Evolutionary conservation across 1,284 basidiomycete species (phyloP), one percentile per base, ranked within the genome.

Genomic region (Apiotrichum siamense): DNA sequence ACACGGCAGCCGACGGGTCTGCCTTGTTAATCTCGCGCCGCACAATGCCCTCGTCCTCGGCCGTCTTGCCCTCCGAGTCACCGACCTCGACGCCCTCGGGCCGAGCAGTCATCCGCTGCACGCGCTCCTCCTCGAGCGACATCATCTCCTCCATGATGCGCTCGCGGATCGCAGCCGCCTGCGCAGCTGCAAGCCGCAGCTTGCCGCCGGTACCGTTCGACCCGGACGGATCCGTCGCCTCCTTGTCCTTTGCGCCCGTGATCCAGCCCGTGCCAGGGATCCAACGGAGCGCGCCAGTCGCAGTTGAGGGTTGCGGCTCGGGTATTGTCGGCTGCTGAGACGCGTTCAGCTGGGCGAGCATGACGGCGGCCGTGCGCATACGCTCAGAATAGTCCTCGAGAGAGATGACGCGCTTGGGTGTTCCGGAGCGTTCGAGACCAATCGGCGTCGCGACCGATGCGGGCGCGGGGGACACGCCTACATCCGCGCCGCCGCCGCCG

Each of bases 111-210:
- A 97, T 99, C 15, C 93, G 81, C 51, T 86, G 82, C 84, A 98
- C 94, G 23, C 94, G 82, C 72, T 97, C 91, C 67, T 98, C 93
- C 72, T 99, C 94, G 24, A 99, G 77, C 35, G 88, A 80, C 65
- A 97, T 80, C 94, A 99, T 99, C 78, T 99, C 94, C 64, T 88
- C 83, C 96, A 99, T 99, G 64, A 99, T 98, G 24, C 92, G 81
- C 62, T 92, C 88, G 15, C 89, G 82, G 61, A 99, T 99, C 1
- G 87, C 87, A 0, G 88, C 80, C 1, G 90, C 91, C 69, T 96
- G 88, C 2, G 83, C 77, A 13, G 83, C 79, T 50, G 87, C 85
- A 11, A 97, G 75, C 36, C 80, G 80, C 75, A 84, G 78, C 46
- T 83, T 81, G 45, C 77, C 77, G 3, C 77, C 69, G 1, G 47